phyloP scores from a whole-genome alignment of 805 yeast species.

The Hanseniaspora clermontiae region DNA sequence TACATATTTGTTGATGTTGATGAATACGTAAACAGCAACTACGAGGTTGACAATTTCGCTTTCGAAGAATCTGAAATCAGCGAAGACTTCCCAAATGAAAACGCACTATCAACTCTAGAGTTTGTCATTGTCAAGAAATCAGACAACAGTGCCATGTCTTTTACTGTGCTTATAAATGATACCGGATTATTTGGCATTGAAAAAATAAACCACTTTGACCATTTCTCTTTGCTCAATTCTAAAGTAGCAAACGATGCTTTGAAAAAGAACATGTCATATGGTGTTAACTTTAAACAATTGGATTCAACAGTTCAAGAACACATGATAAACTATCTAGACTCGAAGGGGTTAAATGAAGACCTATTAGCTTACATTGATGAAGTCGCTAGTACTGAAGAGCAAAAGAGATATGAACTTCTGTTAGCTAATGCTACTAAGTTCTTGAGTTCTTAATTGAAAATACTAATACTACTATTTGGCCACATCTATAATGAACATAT shows the following conservation, averaged over 20 bases:
- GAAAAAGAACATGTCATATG: slow-evolving; percentile 59
- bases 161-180: slow-evolving; percentile 60
- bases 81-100: not conserved
- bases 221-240: slow-evolving; percentile 42
- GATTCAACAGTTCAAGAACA: slow-evolving; percentile 74
- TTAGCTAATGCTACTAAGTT: slow-evolving; percentile 43
- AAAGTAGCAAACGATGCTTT: slow-evolving; percentile 52
- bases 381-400: slow-evolving; percentile 70
- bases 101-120: not conserved
- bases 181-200: slow-evolving; percentile 61
- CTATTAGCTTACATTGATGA: slow-evolving; percentile 65
- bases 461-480: not conserved
- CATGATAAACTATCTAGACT: slow-evolving; percentile 56
- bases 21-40: slow-evolving; percentile 51
- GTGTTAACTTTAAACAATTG: slow-evolving; percentile 76
- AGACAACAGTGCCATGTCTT: slow-evolving; percentile 52
- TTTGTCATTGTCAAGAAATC: slow-evolving; percentile 55
- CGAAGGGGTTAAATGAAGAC: slow-evolving; percentile 61
- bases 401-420: slow-evolving; percentile 73
- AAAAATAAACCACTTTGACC: slow-evolving; percentile 51
- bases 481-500: too few relatives aligned
- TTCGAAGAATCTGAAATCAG: slow-evolving; percentile 26
- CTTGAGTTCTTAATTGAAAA: slow-evolving; percentile 24
- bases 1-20: slow-evolving; percentile 70
- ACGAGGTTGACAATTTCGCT: slow-evolving; percentile 16